phyloP scores from a whole-genome alignment of 768 basidiomycete species.

The Filobasidium floriforme region DNA sequence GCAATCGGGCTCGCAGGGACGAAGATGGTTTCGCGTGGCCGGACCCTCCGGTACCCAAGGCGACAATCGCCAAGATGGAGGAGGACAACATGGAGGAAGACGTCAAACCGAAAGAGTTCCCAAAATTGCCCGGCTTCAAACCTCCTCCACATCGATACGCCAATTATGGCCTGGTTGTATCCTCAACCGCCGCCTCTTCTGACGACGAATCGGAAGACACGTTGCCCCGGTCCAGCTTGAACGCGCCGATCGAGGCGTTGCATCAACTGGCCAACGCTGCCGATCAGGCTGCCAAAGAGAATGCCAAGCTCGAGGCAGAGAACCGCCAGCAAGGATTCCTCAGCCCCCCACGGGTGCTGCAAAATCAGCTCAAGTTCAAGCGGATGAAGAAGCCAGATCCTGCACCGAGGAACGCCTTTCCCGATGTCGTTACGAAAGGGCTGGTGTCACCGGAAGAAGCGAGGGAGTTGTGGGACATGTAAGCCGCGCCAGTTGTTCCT shows the following conservation, averaged over 20 bases:
- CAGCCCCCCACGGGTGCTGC: constrained; percentile 19
- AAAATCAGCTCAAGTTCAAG: constrained; percentile 29
- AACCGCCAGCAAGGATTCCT: constrained; percentile 15
- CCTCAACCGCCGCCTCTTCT: constrained; percentile 62
- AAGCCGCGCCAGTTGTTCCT: constrained; percentile 31
- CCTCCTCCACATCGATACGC: constrained; percentile 89
- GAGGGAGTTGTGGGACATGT: constrained; percentile 86
- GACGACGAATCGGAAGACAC: constrained; percentile 90
- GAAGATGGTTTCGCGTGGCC: constrained; percentile 8
- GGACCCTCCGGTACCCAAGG: background rate
- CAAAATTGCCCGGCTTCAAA: constrained; percentile 82
- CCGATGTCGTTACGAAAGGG: constrained; percentile 55
- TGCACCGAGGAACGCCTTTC: constrained; percentile 43
- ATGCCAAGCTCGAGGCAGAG: constrained; percentile 44
- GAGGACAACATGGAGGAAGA: constrained; percentile 19
- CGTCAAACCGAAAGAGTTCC: constrained; percentile 52
- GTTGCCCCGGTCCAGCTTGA: constrained; percentile 70
- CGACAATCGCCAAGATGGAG: constrained; percentile 19
- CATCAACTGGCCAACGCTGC: constrained; percentile 92
- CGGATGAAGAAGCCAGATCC: constrained; percentile 43
- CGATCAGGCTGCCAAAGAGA: constrained; percentile 62
- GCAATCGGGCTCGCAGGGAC: background rate
- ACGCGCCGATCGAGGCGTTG: constrained; percentile 87
- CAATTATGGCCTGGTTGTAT: constrained; percentile 64
- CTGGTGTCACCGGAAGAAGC: constrained; percentile 79